phyloP scores from a whole-genome alignment of 164 flowering plant genomes.

The Magnolia sinica region DNA sequence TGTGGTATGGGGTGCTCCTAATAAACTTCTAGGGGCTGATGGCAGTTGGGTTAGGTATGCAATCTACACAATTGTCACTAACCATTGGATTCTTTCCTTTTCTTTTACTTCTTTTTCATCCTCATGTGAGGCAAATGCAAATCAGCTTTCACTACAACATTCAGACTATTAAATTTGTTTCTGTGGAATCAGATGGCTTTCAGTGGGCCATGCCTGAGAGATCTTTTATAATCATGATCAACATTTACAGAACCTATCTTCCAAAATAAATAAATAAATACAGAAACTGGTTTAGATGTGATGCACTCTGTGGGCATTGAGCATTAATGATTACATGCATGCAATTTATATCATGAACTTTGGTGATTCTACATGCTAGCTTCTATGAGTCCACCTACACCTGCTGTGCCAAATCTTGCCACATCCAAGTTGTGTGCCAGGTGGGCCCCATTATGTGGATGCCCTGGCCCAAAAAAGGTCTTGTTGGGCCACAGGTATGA shows the following conservation, averaged over 20 bases:
- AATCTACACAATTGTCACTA: not conserved
- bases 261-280: no score
- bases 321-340: not conserved
- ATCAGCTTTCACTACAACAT: not conserved
- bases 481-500: no score
- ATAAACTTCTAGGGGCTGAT: constrained; percentile 97
- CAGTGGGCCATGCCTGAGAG: no score
- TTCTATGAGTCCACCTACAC: not conserved
- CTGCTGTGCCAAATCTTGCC: no score
- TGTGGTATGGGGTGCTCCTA: constrained; percentile 97
- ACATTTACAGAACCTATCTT: no score
- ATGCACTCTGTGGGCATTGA: not conserved
- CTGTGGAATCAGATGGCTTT: no score
- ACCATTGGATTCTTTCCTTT: constrained; percentile 1
- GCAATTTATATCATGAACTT: not conserved
- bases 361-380: not conserved
- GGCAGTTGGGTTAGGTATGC: constrained; percentile 96
- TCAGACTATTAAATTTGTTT: not conserved
- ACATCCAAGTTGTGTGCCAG: no score
- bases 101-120: not conserved
- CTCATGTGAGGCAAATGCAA: not conserved
- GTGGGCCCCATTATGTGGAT: no score
- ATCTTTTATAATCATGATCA: no score
- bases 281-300: not conserved
- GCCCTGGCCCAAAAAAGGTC: no score